Conservation (phyloP, 1,284 basidiomycete genomes). For the Puccinia polysora region DNA sequence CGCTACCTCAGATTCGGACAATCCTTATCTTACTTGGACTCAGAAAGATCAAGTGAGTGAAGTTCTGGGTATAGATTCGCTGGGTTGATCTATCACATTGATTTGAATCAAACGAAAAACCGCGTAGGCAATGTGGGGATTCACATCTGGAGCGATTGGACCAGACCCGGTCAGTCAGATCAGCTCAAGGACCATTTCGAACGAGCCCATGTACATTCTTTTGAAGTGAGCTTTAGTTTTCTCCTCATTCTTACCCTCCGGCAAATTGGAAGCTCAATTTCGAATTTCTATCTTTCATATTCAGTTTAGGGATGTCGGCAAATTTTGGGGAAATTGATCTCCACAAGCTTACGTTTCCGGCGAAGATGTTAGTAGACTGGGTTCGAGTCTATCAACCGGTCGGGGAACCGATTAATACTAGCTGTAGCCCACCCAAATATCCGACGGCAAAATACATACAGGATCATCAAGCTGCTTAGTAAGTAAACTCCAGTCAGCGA, state of each 20-base stretch:
- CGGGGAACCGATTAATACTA: slow-evolving; percentile 63
- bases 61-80: too few species aligned
- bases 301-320: slow-evolving; percentile 44
- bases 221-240: not conserved
- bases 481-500: too few species aligned
- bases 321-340: slow-evolving; percentile 46
- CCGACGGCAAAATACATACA: slow-evolving; percentile 72
- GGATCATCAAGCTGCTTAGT: slow-evolving; percentile 40
- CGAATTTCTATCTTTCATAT: slow-evolving; percentile 46
- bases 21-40: slow-evolving; percentile 43
- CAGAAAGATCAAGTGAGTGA: slow-evolving; percentile 44
- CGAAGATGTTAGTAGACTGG: slow-evolving; percentile 45
- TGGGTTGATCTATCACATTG: slow-evolving; percentile 56
- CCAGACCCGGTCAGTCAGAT: slow-evolving; percentile 66
- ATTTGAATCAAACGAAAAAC: slow-evolving; percentile 68
- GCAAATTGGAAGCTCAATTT: slow-evolving; percentile 55
- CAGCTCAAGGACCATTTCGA: slow-evolving; percentile 67
- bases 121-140: slow-evolving; percentile 68
- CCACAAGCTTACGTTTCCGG: slow-evolving; percentile 44
- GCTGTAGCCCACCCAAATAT: slow-evolving; percentile 72
- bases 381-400: slow-evolving; percentile 45
- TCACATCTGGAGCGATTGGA: slow-evolving; percentile 67
- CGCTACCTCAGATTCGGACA: slow-evolving; percentile 17
- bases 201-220: slow-evolving; percentile 61
- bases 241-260: not conserved